Evolutionary conservation across 805 yeast genomes (phyloP), one percentile per base, ranked within the genome.

Genomic region (Yamadazyma nakazawae): DNA sequence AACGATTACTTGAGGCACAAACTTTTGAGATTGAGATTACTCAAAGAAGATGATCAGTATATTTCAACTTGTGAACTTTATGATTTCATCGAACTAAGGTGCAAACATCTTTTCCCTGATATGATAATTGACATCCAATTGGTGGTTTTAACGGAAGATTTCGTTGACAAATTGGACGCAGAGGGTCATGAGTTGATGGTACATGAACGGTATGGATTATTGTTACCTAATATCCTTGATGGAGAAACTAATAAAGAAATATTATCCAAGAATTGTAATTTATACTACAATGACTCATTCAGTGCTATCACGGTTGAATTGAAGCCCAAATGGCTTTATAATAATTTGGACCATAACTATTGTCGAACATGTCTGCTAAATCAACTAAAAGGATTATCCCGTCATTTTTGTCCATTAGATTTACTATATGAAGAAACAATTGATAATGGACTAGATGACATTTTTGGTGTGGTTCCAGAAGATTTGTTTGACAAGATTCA

Each of bases 281-380:
- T 74, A 8, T 59, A 59, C 38, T 49, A 51, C 37, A 42, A 48
- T 40, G 35, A 37, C 39, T 31, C 26, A 11, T 40, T 43, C 37
- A 51, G 50, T 36, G 57, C 62, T 5, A 54, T 61, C 1, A 63
- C 70, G 2, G 56, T 78, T 12, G 84, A 81, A 52, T 66, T 81
- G 53, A 81, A 81, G 56, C 87, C 87, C 1, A 81, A 81, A 59
- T 81, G 86, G 86, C 65, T 82, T 12, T 57, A 66, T 28, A 77
- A 70, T 51, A 74, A 79, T 34, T 67, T 64, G 13, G 57, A 57
- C 32, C 71, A 79, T 3, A 50, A 60, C 40, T 68, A 72, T 21
- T 81, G 87, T 54, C 62, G 87, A 6, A 81, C 84, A 3, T 81
- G 87, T 55, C 83, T 83, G 47, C 63, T 79, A 35, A 68, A 71